These are phyloP conservation scores for Anisodus acutangulus DNA, from an alignment of 257 asterid species.

Conservation along the genomic window DNA sequence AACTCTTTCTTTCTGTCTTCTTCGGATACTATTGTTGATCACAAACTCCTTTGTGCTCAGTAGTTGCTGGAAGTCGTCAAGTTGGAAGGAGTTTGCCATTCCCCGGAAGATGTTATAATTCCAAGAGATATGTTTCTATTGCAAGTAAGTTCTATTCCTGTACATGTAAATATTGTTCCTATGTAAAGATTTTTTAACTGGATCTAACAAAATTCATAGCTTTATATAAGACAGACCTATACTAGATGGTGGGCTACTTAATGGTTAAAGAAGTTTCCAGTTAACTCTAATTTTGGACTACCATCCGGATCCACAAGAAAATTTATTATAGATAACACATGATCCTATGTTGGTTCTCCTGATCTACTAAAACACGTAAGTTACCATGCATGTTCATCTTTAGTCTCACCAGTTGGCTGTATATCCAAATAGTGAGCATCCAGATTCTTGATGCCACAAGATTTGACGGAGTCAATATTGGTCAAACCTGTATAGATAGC, in stretches of 20 bases:
- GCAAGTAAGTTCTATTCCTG: slow-evolving; percentile 56
- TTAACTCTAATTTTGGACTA: neutral
- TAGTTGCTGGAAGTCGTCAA: slow-evolving; percentile 91
- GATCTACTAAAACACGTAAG: neutral
- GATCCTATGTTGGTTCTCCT: neutral
- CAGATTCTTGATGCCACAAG: slow-evolving; percentile 8
- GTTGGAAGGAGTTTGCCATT: slow-evolving; percentile 72
- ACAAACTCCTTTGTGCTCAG: slow-evolving; percentile 26
- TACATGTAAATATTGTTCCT: neutral
- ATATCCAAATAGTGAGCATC: slow-evolving; percentile 6
- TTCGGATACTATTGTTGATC: neutral
- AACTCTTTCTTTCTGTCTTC: neutral
- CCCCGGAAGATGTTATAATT: slow-evolving; percentile 72
- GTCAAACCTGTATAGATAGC: neutral
- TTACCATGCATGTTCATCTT: slow-evolving; percentile 17
- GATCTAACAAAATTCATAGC: neutral
- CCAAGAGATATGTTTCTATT: slow-evolving; percentile 74
- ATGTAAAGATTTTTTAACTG: neutral
- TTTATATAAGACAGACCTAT: neutral
- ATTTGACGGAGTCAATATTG: slow-evolving; percentile 9
- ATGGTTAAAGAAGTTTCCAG: neutral
- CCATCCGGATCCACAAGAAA: neutral
- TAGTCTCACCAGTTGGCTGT: neutral
- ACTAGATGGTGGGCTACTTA: neutral
- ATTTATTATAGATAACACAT: neutral